Conservation (phyloP, 2,329 filamentous ascomycete genomes). For the Ophiostoma piceae region DNA sequence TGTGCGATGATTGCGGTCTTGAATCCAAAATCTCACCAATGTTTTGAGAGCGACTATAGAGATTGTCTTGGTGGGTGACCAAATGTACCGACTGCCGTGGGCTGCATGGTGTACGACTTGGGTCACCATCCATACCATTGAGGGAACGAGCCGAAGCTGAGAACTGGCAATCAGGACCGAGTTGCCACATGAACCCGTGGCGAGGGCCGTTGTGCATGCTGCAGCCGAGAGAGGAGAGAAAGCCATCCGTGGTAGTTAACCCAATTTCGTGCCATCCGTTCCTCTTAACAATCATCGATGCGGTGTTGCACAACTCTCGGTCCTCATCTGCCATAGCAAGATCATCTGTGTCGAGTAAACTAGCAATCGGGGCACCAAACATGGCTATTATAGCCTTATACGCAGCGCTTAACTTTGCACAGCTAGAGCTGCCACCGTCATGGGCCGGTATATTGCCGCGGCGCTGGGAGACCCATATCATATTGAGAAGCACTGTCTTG, state of each 20-base stretch:
- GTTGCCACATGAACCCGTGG: constrained; percentile 41
- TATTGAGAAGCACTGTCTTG: constrained; percentile 48
- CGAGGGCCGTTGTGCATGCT: constrained; percentile 37
- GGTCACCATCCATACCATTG: not conserved
- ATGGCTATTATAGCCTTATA: constrained; percentile 49
- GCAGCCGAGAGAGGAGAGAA: constrained; percentile 47
- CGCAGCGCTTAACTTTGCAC: constrained; percentile 41
- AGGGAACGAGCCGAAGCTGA: not conserved
- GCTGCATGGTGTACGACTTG: not conserved
- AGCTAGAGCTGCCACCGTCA: not conserved
- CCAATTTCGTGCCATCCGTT: constrained; percentile 44
- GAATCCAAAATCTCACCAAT: not conserved
- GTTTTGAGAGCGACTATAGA: not conserved
- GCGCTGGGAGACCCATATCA: constrained; percentile 33
- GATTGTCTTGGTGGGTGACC: not conserved
- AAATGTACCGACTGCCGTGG: not conserved
- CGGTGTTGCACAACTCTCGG: constrained; percentile 40
- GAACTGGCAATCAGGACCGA: not conserved
- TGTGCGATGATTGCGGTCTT: not conserved
- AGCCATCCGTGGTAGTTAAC: constrained; percentile 46
- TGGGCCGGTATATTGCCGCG: not conserved
- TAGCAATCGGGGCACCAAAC: constrained; percentile 42
- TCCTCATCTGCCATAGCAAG: constrained; percentile 44
- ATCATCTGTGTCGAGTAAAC: constrained; percentile 42
- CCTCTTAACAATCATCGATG: constrained; percentile 44